These are phyloP conservation scores for Zea luxurians DNA, from an alignment of 176 grass and related monocot species.

Conservation along the genomic window DNA sequence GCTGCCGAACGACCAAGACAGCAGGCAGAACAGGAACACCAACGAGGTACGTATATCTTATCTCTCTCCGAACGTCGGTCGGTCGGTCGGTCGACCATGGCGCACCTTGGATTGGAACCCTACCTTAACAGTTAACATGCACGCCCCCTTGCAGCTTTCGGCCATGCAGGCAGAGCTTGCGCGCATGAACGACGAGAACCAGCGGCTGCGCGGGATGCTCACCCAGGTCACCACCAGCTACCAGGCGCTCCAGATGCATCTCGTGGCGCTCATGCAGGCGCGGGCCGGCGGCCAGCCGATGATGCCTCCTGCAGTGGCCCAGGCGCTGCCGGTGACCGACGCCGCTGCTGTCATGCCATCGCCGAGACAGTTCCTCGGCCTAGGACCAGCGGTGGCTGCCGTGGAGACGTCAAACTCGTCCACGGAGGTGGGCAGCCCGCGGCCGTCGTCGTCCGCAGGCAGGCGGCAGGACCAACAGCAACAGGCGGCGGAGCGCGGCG, in stretches of 20 bases:
- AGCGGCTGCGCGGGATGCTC: conserved; percentile 69
- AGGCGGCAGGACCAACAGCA: background rate
- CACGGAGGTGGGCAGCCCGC: conserved; percentile 58
- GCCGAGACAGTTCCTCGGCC: conserved; percentile 64
- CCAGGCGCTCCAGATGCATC: conserved; percentile 80
- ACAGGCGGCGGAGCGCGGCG: background rate
- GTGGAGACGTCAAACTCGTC: conserved; percentile 77
- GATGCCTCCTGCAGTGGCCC: background rate
- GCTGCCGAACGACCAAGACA: background rate
- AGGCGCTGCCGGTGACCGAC: background rate
- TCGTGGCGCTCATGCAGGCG: conserved; percentile 64
- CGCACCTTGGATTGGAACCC: too few species aligned
- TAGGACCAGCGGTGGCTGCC: conserved; percentile 32
- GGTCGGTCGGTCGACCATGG: too few species aligned
- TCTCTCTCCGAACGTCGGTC: too few species aligned
- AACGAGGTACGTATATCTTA: background rate
- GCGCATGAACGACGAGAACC: conserved; percentile 93
- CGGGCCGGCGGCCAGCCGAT: background rate
- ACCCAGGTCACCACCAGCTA: conserved; percentile 75
- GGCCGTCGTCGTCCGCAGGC: conserved; percentile 38
- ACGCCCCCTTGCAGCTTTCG: background rate
- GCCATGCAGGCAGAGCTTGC: conserved; percentile 66
- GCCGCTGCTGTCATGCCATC: background rate
- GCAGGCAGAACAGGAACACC: background rate
- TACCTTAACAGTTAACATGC: too few species aligned